Evolutionary conservation across 1,284 basidiomycete genomes (phyloP).

Genomic region (Sanghuangporus sanghuang): DNA sequence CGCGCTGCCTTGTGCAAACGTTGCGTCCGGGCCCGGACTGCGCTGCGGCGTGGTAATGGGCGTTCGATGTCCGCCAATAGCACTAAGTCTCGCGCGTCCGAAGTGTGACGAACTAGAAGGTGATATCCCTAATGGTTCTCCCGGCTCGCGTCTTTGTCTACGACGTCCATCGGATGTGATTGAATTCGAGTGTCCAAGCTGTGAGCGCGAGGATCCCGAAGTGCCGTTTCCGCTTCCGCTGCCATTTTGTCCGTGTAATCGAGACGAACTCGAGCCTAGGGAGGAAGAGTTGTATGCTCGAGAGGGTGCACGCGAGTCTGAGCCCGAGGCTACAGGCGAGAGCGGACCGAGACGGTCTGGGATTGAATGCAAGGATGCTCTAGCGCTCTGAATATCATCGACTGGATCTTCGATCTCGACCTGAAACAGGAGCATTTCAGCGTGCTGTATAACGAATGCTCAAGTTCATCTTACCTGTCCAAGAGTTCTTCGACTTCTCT

Average conservation of each 20-base stretch:
- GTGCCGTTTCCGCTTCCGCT: neutral
- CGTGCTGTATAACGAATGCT: neutral
- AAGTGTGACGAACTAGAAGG: constrained; percentile 9
- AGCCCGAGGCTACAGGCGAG: constrained; percentile 11
- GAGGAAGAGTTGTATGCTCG: constrained; percentile 15
- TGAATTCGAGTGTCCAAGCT: constrained; percentile 16
- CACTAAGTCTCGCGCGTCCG: constrained; percentile 12
- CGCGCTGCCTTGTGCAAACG: neutral
- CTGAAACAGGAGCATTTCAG: neutral
- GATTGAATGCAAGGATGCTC: constrained; percentile 16
- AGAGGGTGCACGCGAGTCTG: constrained; percentile 16
- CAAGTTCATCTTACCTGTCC: constrained; percentile 6
- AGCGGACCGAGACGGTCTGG: constrained; percentile 15
- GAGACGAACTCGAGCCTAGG: constrained; percentile 10
- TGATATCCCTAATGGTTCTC: constrained; percentile 10
- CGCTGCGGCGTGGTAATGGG: constrained; percentile 5
- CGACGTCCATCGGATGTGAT: constrained; percentile 14
- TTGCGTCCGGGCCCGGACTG: constrained; percentile 6
- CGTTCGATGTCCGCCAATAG: constrained; percentile 12
- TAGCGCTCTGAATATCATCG: constrained; percentile 5
- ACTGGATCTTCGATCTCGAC: neutral
- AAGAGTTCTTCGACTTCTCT: constrained; percentile 12
- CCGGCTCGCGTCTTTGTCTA: constrained; percentile 14
- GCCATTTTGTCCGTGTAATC: neutral
- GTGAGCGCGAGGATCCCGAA: constrained; percentile 8